Percentiles rank a stretch among this genome's conserved stretches.
These are phyloP conservation scores for Xylaria polymorpha DNA, from an alignment of 2,329 filamentous ascomycete species.

Conservation along the genomic window DNA sequence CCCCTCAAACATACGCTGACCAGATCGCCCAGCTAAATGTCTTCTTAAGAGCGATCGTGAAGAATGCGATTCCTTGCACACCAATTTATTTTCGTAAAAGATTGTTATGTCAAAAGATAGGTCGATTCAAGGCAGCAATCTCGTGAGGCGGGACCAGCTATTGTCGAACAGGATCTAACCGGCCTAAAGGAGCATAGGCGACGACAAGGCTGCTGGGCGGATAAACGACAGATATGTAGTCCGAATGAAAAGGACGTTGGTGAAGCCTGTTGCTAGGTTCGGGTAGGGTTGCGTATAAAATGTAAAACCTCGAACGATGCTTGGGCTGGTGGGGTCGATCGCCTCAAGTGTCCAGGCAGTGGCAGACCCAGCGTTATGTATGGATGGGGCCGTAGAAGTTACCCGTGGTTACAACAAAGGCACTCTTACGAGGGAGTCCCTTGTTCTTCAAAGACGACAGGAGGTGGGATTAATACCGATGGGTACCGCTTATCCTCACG, in stretches of 20 bases:
- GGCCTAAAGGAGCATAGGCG: conserved; percentile 21
- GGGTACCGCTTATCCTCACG: conserved; percentile 56
- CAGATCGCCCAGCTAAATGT: conserved; percentile 15
- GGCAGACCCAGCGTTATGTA: conserved; percentile 57
- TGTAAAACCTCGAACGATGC: conserved; percentile 53
- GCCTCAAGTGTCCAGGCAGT: conserved; percentile 54
- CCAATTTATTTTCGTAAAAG: conserved; percentile 15
- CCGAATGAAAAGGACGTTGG: conserved; percentile 32
- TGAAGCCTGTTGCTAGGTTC: conserved; percentile 43
- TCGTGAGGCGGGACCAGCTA: conserved; percentile 12
- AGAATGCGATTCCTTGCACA: conserved; percentile 19
- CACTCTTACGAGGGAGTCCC: conserved; percentile 54
- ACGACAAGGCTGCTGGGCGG: conserved; percentile 20
- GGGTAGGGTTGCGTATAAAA: conserved; percentile 53
- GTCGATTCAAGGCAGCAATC: conserved; percentile 29
- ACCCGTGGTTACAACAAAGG: conserved; percentile 56
- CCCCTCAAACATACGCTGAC: conserved; percentile 4
- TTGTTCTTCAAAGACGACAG: conserved; percentile 56
- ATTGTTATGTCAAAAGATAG: conserved; percentile 13
- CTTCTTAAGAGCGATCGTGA: conserved; percentile 6
- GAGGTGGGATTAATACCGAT: conserved; percentile 62
- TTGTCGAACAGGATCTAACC: conserved; percentile 25
- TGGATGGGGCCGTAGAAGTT: conserved; percentile 55
- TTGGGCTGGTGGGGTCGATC: conserved; percentile 56
- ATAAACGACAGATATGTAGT: conserved; percentile 42